Percentiles rank a stretch among this genome's conserved stretches.
These are phyloP conservation scores for Vararia minispora DNA, from an alignment of 768 basidiomycete genomes.

Conservation along the genomic window DNA sequence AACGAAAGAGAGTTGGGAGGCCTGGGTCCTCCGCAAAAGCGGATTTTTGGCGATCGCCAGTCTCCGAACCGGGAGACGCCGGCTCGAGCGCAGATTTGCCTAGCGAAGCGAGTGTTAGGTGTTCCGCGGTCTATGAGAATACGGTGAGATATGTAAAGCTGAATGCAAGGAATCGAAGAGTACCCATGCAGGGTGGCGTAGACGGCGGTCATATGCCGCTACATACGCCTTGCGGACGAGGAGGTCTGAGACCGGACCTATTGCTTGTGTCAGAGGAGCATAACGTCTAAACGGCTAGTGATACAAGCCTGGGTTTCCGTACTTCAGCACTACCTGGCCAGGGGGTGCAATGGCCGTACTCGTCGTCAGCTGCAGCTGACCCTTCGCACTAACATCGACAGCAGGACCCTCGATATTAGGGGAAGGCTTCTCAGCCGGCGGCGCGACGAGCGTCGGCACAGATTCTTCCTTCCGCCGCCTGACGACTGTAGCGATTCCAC, in stretches of 20 bases:
- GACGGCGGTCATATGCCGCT: slow-evolving; percentile 80
- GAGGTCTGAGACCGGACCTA: slow-evolving; percentile 78
- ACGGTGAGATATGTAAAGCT: not conserved
- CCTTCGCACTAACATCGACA: too few relatives aligned
- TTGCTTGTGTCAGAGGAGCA: too few relatives aligned
- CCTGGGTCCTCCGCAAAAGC: slow-evolving; percentile 76
- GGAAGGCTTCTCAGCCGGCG: slow-evolving; percentile 10
- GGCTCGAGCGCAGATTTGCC: slow-evolving; percentile 32
- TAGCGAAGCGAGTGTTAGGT: slow-evolving; percentile 73
- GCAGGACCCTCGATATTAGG: too few relatives aligned
- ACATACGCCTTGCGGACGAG: slow-evolving; percentile 77
- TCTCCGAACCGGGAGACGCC: slow-evolving; percentile 25
- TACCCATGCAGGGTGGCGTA: slow-evolving; percentile 93
- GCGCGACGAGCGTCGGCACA: slow-evolving; percentile 9
- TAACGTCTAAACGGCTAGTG: not conserved
- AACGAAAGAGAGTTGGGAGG: slow-evolving; percentile 68
- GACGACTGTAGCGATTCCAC: slow-evolving; percentile 50
- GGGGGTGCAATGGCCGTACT: slow-evolving; percentile 17
- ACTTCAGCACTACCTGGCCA: slow-evolving; percentile 67
- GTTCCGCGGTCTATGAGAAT: slow-evolving; percentile 74
- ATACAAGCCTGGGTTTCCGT: slow-evolving; percentile 69
- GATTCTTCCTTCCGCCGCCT: slow-evolving; percentile 22
- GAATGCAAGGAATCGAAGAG: slow-evolving; percentile 11
- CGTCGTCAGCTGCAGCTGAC: too few relatives aligned
- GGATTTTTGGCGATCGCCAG: slow-evolving; percentile 65